Percentiles rank a stretch among this genome's conserved stretches.
These are phyloP conservation scores for Steccherinum ochraceum DNA, from an alignment of 768 basidiomycete species.

Conservation along the genomic window DNA sequence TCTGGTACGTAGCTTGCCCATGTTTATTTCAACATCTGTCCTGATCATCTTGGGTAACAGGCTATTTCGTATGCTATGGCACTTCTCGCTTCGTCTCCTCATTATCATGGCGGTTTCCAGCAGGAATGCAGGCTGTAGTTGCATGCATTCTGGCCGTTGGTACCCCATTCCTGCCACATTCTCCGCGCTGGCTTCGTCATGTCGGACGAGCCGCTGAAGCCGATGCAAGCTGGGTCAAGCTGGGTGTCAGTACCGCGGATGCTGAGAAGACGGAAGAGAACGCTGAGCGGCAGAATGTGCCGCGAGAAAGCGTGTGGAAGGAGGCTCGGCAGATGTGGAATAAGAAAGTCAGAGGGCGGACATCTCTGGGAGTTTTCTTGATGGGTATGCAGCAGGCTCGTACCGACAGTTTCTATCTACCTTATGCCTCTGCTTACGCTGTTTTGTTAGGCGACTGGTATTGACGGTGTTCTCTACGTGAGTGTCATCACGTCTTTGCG, in stretches of 20 bases:
- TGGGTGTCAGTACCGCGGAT: conserved; percentile 20
- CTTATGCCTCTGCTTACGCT: not conserved
- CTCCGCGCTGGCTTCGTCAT: conserved; percentile 35
- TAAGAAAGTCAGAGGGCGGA: conserved; percentile 26
- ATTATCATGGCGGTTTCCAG: conserved; percentile 33
- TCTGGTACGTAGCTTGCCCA: conserved; percentile 20
- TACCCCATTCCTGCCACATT: conserved; percentile 29
- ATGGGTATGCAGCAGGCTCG: conserved; percentile 36
- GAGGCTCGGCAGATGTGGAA: conserved; percentile 19
- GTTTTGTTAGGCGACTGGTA: conserved; percentile 18
- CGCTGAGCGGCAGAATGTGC: conserved; percentile 11
- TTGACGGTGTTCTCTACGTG: conserved; percentile 29
- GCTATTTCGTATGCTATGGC: conserved; percentile 35
- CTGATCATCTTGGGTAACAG: conserved; percentile 8
- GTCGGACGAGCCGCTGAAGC: conserved; percentile 31
- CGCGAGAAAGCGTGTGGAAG: conserved; percentile 5
- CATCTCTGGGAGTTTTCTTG: conserved; percentile 34
- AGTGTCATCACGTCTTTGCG: conserved; percentile 6
- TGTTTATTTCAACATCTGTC: conserved; percentile 4
- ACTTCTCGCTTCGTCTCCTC: conserved; percentile 24
- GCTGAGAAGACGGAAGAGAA: conserved; percentile 24
- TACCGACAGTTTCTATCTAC: not conserved
- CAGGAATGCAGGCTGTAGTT: conserved; percentile 27
- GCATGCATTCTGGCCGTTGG: conserved; percentile 25
- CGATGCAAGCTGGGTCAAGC: conserved; percentile 16